phyloP scores from a whole-genome alignment of 345 rosid species.

The Bretschneidera sinensis region DNA sequence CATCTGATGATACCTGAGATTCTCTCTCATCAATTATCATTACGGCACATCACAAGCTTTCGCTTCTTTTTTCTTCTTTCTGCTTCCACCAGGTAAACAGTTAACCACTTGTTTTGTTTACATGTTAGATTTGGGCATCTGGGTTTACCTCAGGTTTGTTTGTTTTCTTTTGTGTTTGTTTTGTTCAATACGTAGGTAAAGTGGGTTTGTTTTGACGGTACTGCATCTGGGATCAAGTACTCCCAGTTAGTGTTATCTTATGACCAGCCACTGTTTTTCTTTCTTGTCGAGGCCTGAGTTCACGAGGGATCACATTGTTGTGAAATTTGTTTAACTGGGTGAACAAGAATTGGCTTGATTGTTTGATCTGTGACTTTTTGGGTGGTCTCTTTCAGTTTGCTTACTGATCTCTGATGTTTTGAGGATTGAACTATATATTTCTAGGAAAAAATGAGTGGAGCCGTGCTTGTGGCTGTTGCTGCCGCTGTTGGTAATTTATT shows the following conservation, averaged over 20 bases:
- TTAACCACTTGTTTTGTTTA: conserved; percentile 20
- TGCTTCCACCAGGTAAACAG: conserved; percentile 24
- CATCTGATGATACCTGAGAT: conserved; percentile 37
- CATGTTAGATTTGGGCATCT: conserved; percentile 31
- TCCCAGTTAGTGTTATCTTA: neutral
- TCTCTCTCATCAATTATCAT: conserved; percentile 10
- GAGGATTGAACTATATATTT: conserved; percentile 21
- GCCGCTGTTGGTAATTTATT: conserved; percentile 90
- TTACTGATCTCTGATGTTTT: conserved; percentile 17
- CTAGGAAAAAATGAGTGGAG: conserved; percentile 58
- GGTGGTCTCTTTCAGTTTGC: conserved; percentile 25
- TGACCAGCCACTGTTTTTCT: neutral
- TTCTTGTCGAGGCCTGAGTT: conserved; percentile 22
- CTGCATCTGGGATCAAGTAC: conserved; percentile 20
- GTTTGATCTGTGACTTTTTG: conserved; percentile 23
- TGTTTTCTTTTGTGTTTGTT: conserved; percentile 8
- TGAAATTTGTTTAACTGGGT: conserved; percentile 16
- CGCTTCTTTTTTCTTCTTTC: conserved; percentile 18
- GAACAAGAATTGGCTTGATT: conserved; percentile 10
- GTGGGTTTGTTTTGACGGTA: conserved; percentile 11
- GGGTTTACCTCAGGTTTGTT: conserved; percentile 18
- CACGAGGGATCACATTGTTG: conserved; percentile 13
- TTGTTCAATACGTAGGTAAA: conserved; percentile 13
- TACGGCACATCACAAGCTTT: conserved; percentile 14
- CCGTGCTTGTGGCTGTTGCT: conserved; percentile 83